These are phyloP conservation scores for Diospyros kaki DNA, from an alignment of 148 eudicot genomes.

Conservation along the genomic window DNA sequence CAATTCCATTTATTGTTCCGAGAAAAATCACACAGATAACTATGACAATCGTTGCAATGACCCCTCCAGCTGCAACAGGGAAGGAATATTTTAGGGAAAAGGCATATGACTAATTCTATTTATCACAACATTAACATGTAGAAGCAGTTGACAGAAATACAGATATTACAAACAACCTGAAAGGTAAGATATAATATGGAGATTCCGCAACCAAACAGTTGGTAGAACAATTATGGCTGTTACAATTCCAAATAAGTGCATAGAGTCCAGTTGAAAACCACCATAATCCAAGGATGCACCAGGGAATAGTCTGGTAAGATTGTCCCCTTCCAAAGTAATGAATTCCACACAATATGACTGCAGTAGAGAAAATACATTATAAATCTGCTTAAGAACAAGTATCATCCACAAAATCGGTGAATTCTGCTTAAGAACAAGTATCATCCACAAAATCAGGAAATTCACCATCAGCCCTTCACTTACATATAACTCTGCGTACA, in stretches of 20 bases:
- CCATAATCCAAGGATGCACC: constrained; percentile 44
- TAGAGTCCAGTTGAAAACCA: constrained; percentile 60
- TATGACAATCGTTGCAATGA: constrained; percentile 57
- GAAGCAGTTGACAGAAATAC: constrained; percentile 1
- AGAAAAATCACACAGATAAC: constrained; percentile 57
- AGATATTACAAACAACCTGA: constrained; percentile 47
- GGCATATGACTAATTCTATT: neutral
- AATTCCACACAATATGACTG: constrained; percentile 96
- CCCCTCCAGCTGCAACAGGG: constrained; percentile 74
- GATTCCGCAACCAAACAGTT: constrained; percentile 73
- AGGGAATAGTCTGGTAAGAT: constrained; percentile 76
- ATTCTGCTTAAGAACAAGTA: neutral
- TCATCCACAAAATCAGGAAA: neutral
- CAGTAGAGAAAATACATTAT: constrained; percentile 2
- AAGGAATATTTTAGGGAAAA: neutral
- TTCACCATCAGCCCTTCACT: constrained; percentile 26
- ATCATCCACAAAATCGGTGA: neutral
- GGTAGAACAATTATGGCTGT: constrained; percentile 68
- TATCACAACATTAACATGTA: neutral
- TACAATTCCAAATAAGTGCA: constrained; percentile 63
- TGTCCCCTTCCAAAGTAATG: constrained; percentile 84
- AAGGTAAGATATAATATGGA: constrained; percentile 68
- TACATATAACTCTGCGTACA: constrained; percentile 87
- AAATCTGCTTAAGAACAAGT: neutral
- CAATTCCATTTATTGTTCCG: constrained; percentile 55